Evolutionary conservation across 2,329 filamentous ascomycete genomes (phyloP).

Genomic region (Claviceps fusiformis): DNA sequence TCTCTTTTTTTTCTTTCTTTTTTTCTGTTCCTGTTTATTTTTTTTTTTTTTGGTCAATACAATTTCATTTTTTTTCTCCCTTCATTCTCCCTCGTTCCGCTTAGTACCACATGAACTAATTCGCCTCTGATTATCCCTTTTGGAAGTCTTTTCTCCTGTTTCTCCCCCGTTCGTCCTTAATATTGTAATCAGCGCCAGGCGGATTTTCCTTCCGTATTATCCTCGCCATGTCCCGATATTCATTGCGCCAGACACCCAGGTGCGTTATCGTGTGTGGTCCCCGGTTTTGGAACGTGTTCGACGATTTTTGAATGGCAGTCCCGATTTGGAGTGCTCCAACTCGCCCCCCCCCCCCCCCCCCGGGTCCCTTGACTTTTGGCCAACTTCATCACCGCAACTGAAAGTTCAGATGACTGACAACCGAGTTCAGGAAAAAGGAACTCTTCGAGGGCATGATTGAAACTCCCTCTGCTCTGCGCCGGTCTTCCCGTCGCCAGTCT

Average conservation of each 20-base stretch:
- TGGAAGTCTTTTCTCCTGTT: neutral
- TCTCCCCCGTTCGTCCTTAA: neutral
- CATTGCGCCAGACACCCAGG: constrained; percentile 19
- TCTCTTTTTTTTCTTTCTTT: neutral
- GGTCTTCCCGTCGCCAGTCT: constrained; percentile 36
- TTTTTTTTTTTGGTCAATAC: neutral
- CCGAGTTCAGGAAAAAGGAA: constrained; percentile 39
- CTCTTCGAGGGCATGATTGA: constrained; percentile 49
- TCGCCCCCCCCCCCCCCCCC: no score
- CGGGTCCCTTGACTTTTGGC: no score
- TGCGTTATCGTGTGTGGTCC: constrained; percentile 7
- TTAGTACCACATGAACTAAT: neutral
- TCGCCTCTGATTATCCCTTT: neutral
- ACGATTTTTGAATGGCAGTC: neutral
- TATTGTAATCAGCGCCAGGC: neutral
- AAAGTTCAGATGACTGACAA: constrained; percentile 1
- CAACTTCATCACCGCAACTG: neutral
- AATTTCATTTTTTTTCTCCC: neutral
- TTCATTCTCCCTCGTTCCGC: neutral
- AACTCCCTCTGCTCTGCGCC: constrained; percentile 29
- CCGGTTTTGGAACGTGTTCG: neutral
- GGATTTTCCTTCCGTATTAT: neutral
- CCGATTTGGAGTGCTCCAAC: neutral
- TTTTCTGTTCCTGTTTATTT: neutral
- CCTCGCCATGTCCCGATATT: constrained; percentile 15